Evolutionary conservation across 2,329 filamentous ascomycete genomes (phyloP).

Genomic region (Cladosporium colombiae): DNA sequence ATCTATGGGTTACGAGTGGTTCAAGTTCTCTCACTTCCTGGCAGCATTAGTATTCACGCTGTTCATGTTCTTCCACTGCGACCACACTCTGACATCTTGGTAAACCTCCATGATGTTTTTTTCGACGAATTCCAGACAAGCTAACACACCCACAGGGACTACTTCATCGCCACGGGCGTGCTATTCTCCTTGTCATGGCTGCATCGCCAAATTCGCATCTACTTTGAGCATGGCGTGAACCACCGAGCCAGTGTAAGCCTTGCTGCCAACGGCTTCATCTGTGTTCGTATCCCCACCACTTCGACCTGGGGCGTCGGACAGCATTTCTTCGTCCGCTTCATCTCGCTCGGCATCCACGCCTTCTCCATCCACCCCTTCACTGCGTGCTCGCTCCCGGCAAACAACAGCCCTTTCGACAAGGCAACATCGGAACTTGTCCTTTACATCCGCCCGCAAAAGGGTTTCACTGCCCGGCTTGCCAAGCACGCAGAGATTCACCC

Average conservation of each 20-base stretch:
- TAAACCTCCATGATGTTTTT: conserved; percentile 11
- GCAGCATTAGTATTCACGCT: conserved; percentile 57
- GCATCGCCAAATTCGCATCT: conserved; percentile 50
- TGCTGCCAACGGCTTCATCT: conserved; percentile 45
- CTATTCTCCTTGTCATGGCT: conserved; percentile 53
- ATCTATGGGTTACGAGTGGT: conserved; percentile 60
- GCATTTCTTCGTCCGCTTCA: conserved; percentile 58
- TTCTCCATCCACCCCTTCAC: conserved; percentile 58
- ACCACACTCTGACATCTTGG: conserved; percentile 57
- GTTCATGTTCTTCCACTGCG: conserved; percentile 63
- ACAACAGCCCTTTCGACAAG: conserved; percentile 20
- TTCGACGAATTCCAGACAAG: conserved; percentile 39
- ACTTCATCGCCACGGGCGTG: conserved; percentile 59
- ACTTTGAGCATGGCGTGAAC: conserved; percentile 52
- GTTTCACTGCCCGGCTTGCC: conserved; percentile 53
- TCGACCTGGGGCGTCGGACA: conserved; percentile 55
- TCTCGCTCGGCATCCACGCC: conserved; percentile 46
- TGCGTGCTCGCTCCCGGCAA: conserved; percentile 51
- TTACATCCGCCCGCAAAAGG: conserved; percentile 53
- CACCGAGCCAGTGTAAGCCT: conserved; percentile 45
- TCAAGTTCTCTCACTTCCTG: conserved; percentile 59
- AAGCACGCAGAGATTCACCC: conserved; percentile 43
- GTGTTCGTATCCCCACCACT: conserved; percentile 47
- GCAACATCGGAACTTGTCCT: conserved; percentile 50
- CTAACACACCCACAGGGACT: conserved; percentile 42